These are phyloP conservation scores for Coccomyxa sp. DNA, from an alignment of 139 green algal species.

Conservation along the genomic window DNA sequence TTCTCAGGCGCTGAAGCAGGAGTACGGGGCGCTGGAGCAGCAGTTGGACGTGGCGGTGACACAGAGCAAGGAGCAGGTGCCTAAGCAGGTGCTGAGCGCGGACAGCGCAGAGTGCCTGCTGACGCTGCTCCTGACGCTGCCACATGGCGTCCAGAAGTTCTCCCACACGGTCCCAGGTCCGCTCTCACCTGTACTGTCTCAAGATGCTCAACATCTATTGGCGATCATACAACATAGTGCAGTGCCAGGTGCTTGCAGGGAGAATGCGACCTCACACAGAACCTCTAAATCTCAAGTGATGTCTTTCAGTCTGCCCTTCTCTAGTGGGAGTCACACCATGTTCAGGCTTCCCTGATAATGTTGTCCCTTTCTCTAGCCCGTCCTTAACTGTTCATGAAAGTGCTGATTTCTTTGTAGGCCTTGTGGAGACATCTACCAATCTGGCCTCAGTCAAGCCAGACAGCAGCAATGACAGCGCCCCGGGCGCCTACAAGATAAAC, in stretches of 20 bases:
- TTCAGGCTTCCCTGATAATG: too few species aligned
- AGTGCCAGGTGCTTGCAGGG: not conserved
- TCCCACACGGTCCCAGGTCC: conserved; percentile 49
- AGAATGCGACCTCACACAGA: not conserved
- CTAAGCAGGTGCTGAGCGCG: conserved; percentile 12
- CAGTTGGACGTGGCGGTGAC: conserved; percentile 22
- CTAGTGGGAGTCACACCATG: too few species aligned
- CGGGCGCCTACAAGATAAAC: conserved; percentile 18
- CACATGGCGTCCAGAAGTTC: conserved; percentile 63
- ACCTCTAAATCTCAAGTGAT: not conserved
- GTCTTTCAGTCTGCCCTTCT: too few species aligned
- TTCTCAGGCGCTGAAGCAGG: conserved; percentile 19
- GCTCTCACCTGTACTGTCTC: not conserved
- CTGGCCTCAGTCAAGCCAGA: conserved; percentile 47
- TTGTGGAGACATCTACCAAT: conserved; percentile 78
- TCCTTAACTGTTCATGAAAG: too few species aligned
- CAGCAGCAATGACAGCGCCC: not conserved
- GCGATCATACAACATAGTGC: not conserved
- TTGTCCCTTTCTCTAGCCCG: too few species aligned
- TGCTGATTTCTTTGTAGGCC: too few species aligned
- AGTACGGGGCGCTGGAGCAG: conserved; percentile 54
- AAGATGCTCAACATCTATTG: not conserved
- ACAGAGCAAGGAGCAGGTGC: not conserved
- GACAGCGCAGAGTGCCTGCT: conserved; percentile 31
- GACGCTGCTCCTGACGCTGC: conserved; percentile 46